Percentiles rank a stretch among this genome's conserved stretches.
These are phyloP conservation scores for Botrytis tulipae DNA, from an alignment of 2,329 filamentous ascomycete genomes.

Conservation along the genomic window DNA sequence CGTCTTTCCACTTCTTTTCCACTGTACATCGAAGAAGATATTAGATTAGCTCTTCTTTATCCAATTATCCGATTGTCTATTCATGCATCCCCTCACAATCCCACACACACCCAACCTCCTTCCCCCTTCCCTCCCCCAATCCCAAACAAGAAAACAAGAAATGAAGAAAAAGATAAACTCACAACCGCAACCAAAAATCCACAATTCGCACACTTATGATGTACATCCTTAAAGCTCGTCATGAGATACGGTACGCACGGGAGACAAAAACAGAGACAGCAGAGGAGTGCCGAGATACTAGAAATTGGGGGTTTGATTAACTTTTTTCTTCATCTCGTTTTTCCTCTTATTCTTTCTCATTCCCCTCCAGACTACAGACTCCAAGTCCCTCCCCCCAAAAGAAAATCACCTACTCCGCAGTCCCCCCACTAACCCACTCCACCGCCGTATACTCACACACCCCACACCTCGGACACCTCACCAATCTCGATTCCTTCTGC, in stretches of 20 bases:
- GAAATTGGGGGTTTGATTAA: neutral
- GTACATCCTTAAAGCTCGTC: slow-evolving; percentile 1
- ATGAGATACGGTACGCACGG: neutral
- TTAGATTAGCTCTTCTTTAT: neutral
- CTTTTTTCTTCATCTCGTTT: neutral
- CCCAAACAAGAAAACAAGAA: neutral
- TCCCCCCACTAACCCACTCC: slow-evolving; percentile 1
- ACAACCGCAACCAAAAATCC: neutral
- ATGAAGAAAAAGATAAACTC: neutral
- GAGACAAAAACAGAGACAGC: slow-evolving; percentile 2
- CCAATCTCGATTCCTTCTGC: slow-evolving; percentile 1
- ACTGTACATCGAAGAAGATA: neutral
- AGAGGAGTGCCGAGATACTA: neutral
- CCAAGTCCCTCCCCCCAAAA: too few relatives aligned
- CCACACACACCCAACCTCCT: neutral
- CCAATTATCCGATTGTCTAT: neutral
- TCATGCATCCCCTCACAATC: too few relatives aligned
- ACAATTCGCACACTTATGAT: slow-evolving; percentile 6
- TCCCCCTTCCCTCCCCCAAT: neutral
- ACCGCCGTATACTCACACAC: neutral
- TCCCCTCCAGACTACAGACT: neutral
- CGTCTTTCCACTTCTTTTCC: slow-evolving; percentile 7
- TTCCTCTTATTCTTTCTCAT: too few relatives aligned
- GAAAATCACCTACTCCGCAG: neutral
- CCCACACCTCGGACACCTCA: neutral